Evolutionary conservation across 768 basidiomycete genomes (phyloP), one percentile per base, ranked within the genome.

Genomic region (Trichaptum fuscoviolaceum): DNA sequence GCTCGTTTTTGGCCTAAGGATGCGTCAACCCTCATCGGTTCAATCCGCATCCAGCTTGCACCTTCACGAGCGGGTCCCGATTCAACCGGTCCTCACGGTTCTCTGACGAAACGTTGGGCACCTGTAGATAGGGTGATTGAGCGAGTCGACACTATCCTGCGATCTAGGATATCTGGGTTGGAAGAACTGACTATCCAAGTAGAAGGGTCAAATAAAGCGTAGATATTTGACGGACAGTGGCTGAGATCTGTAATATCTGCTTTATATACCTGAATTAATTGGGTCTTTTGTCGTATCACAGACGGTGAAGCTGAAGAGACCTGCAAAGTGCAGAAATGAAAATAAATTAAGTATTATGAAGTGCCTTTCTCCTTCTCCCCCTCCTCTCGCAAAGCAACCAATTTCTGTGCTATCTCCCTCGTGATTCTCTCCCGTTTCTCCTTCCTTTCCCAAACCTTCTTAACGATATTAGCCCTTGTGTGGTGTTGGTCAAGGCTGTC

Each of bases 1-100:
- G 87, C 96, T 0, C 85, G 93, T 26, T 97, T 99, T 77, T 99
- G 97, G 97, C 95, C 95, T 0, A 95, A 96, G 77, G 96, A 98
- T 75, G 85, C 93, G 4, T 83, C 85, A 2, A 88, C 86, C 59
- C 75, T 97, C 52, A 87, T 98, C 70, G 97, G 96, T 25, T 94
- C 93, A 7, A 93, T 99, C 65, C 94, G 93, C 74, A 86, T 99
- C 62, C 93, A 93, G 70, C 83, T 99, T n/a, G 81, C 85, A 9
- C 85, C 84, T 10, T 87, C 90, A 0, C 77, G 82, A 0, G 82
- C 87, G 0, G 77, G 84, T 0, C 74, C 81, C 70, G 86, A 91
- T 69, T 85, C 87, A 0, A 76, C 79, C 34, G 83, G 82, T 1
- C 84, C 84, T 2, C 84, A 86, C 76, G 80, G 81, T 1, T 79